Evolutionary conservation across 2,329 filamentous ascomycete species (phyloP).

Genomic region (Neofusicoccum kwambonambiense): DNA sequence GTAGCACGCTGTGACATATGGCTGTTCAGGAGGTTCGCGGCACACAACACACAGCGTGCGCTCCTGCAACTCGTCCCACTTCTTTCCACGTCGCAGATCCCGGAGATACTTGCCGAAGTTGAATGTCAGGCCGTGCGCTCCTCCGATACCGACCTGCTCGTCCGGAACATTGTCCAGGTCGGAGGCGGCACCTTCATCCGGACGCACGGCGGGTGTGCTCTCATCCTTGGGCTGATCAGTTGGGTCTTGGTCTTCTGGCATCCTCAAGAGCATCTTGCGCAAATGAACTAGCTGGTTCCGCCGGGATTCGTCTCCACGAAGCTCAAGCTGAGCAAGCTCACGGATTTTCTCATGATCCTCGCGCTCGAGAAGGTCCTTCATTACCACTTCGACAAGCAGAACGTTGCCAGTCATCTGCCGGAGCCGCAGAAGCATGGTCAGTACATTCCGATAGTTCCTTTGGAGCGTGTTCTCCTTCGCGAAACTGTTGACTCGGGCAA

Average conservation of each 20-base stretch:
- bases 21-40: constrained; percentile 35
- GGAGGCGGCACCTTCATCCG: neutral
- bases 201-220: neutral
- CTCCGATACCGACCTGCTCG: constrained; percentile 24
- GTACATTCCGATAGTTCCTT: constrained; percentile 40
- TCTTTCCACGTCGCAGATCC: constrained; percentile 31
- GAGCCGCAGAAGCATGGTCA: constrained; percentile 49
- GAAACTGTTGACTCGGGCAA: constrained; percentile 41
- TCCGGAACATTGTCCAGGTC: neutral
- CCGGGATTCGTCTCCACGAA: neutral
- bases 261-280: neutral
- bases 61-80: constrained; percentile 44
- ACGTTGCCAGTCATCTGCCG: constrained; percentile 53
- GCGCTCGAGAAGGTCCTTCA: constrained; percentile 46
- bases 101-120: constrained; percentile 44
- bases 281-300: neutral
- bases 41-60: constrained; percentile 47
- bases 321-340: constrained; percentile 29
- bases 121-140: constrained; percentile 37
- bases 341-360: constrained; percentile 48
- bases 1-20: constrained; percentile 51
- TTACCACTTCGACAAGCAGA: constrained; percentile 47
- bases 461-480: constrained; percentile 26
- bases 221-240: neutral
- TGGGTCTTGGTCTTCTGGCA: neutral